Evolutionary conservation across 2,329 filamentous ascomycete genomes (phyloP).

Genomic region (Cladobotryum mycophilum): DNA sequence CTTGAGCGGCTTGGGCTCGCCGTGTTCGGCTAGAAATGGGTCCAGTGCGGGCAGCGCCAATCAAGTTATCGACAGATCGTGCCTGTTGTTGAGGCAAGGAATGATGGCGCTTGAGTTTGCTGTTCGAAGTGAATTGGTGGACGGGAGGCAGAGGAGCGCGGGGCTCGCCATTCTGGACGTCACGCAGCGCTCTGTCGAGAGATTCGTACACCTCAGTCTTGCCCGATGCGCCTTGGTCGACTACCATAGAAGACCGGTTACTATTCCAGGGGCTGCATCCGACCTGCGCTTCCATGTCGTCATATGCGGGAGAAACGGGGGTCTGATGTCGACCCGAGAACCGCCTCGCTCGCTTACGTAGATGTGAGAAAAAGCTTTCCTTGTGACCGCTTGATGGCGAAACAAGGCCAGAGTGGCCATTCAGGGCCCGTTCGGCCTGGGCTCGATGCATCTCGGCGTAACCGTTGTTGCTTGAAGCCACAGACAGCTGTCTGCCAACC

Average conservation of each 20-base stretch:
- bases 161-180: conserved; percentile 45
- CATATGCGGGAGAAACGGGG: conserved; percentile 68
- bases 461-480: conserved; percentile 87
- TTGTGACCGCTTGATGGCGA: conserved; percentile 77
- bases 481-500: conserved; percentile 87
- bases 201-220: conserved; percentile 55
- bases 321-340: conserved; percentile 88
- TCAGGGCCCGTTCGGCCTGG: conserved; percentile 85
- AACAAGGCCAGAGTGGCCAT: conserved; percentile 67
- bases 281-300: conserved; percentile 88
- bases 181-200: conserved; percentile 51
- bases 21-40: conserved; percentile 76
- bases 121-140: conserved; percentile 43
- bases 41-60: conserved; percentile 47
- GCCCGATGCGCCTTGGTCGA: conserved; percentile 53
- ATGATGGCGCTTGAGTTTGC: conserved; percentile 57
- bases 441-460: conserved; percentile 85
- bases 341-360: conserved; percentile 85
- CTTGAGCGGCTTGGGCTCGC: conserved; percentile 65
- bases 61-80: conserved; percentile 57
- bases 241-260: conserved; percentile 76
- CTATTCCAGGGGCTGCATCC: conserved; percentile 85
- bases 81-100: conserved; percentile 58
- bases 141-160: conserved; percentile 45
- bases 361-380: conserved; percentile 96